phyloP scores from a whole-genome alignment of 2,329 filamentous ascomycete species.

The Fusarium aywerte region DNA sequence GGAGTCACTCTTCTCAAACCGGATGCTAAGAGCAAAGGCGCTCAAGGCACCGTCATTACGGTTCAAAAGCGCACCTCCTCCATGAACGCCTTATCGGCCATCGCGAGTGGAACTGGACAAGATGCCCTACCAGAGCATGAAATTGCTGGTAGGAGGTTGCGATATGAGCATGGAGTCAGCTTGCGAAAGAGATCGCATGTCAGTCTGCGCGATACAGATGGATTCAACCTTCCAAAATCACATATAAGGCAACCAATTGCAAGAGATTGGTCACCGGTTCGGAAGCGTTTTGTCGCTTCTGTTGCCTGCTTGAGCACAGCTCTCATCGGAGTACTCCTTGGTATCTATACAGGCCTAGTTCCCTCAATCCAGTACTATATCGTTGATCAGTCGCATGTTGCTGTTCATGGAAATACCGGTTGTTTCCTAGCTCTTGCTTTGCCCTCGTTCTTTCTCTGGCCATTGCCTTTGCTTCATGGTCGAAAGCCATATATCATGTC shows the following conservation, averaged over 20 bases:
- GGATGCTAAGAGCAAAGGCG: background rate
- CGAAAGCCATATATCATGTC: constrained; percentile 80
- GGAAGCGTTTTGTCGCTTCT: constrained; percentile 75
- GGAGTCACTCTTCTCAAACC: background rate
- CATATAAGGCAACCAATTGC: constrained; percentile 74
- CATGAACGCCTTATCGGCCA: constrained; percentile 3
- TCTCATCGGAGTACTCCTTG: constrained; percentile 75
- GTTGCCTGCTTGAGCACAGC: constrained; percentile 79
- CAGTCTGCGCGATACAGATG: constrained; percentile 61
- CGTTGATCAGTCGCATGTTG: constrained; percentile 72
- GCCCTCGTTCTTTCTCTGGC: constrained; percentile 77
- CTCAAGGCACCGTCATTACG: background rate
- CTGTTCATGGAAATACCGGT: constrained; percentile 78
- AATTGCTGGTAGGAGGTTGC: constrained; percentile 41
- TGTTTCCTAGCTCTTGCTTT: constrained; percentile 78
- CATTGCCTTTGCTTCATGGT: constrained; percentile 78
- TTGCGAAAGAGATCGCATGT: constrained; percentile 64
- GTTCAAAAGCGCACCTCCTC: constrained; percentile 2
- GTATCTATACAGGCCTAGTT: constrained; percentile 81
- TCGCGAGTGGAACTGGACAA: constrained; percentile 35
- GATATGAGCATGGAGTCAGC: constrained; percentile 53
- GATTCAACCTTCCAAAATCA: constrained; percentile 63
- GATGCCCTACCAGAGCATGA: constrained; percentile 44
- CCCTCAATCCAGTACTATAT: constrained; percentile 84
- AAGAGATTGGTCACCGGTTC: constrained; percentile 73